phyloP scores from a whole-genome alignment of 1,139 yeast genomes.

The Suhomyces kunorum region DNA sequence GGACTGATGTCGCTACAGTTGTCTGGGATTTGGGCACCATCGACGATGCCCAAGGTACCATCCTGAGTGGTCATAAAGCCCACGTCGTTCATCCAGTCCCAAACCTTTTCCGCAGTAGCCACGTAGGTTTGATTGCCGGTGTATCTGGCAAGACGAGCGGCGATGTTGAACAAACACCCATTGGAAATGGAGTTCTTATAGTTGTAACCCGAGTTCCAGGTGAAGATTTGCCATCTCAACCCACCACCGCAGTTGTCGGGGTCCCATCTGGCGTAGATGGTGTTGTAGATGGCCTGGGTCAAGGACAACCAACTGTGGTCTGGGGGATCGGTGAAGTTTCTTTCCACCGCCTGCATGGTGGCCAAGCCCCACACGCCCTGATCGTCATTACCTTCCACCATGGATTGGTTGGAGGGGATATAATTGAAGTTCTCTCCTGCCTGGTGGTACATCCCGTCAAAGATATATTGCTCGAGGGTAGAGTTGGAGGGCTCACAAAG shows the following conservation, averaged over 20 bases:
- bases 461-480: slow-evolving; percentile 41
- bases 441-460: slow-evolving; percentile 50
- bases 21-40: slow-evolving; percentile 64
- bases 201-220: slow-evolving; percentile 92
- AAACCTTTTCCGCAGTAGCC: slow-evolving; percentile 77
- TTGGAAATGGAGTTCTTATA: slow-evolving; percentile 89
- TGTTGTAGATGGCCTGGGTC: slow-evolving; percentile 82
- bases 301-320: slow-evolving; percentile 70
- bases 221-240: slow-evolving; percentile 92
- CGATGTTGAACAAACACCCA: slow-evolving; percentile 86
- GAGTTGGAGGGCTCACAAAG: slow-evolving; percentile 48
- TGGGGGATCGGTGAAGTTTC: slow-evolving; percentile 54
- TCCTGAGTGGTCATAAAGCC: slow-evolving; percentile 53
- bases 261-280: slow-evolving; percentile 92
- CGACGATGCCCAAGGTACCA: slow-evolving; percentile 55
- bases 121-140: slow-evolving; percentile 72
- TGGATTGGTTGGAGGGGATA: slow-evolving; percentile 59
- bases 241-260: slow-evolving; percentile 75
- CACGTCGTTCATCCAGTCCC: slow-evolving; percentile 76
- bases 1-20: slow-evolving; percentile 63
- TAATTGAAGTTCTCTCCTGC: slow-evolving; percentile 55
- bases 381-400: slow-evolving; percentile 72
- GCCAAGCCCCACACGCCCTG: slow-evolving; percentile 73
- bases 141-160: slow-evolving; percentile 83
- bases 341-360: slow-evolving; percentile 60